Base-by-base conservation (phyloP, 2,329 filamentous ascomycete genomes). In the Penicillium sp. region DNA sequence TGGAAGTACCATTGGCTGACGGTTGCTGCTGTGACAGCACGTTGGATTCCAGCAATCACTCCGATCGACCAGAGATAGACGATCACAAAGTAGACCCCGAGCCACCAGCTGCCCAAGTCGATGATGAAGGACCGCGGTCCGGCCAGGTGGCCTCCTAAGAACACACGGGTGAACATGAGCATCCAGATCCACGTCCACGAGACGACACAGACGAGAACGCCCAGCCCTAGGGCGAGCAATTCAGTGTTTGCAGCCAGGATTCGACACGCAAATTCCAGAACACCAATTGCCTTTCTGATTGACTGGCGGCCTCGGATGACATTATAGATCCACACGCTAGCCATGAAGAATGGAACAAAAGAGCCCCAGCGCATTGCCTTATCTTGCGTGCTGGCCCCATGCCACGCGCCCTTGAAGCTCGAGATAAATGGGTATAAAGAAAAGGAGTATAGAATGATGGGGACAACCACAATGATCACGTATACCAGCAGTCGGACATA, bases 1-100 rank as follows among this genome's bases (percentile, higher is more conserved):
- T 96, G 90, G 64, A 96, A 98, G 66, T 98, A 98, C 92, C 92
- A 98, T 64, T 98, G 92, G 27, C 87, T 94, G 15, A 96, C 90
- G 0, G 90, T 95, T 8, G 92, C 92, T 15, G 88, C 90, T 10
- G 90, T 95, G 11, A 89, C 92, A 14, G 86, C 82, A 41, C 92
- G 82, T 62, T 98, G 90, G 14, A 96, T 77, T 12, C 87, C 88
- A 40, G 87, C 83, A 59, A 94, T 80, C 40, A 96, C 79, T 2
- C 85, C 84, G 28, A 95, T 72, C 0, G 88, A 92, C 92, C 92
- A 98, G 51, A 96, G 80, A 64, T 95, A 96, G 70, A 95, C 84
- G 42, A 96, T 69, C 50, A 95, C 79, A 67, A 95, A 98, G 61
- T 82, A 94, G 15, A 79, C 75, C n/a, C 85, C 92, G 3, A 98